These are phyloP conservation scores for Fusarium succisae DNA, from an alignment of 2,329 filamentous ascomycete species.

Conservation along the genomic window DNA sequence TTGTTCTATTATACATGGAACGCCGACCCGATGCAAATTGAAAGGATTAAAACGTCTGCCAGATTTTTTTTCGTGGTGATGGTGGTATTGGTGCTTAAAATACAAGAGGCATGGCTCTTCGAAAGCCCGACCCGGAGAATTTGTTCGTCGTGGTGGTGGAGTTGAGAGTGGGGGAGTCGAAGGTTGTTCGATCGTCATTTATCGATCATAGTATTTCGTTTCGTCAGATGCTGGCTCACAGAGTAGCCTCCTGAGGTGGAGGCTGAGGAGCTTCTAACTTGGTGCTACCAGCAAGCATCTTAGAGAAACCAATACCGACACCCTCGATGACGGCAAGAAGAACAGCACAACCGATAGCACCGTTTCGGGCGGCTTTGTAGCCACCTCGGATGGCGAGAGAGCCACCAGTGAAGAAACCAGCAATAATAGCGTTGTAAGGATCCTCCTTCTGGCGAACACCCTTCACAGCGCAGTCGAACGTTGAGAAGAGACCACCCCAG, in stretches of 20 bases:
- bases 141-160: slow-evolving; percentile 31
- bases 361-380: slow-evolving; percentile 90
- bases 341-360: slow-evolving; percentile 94
- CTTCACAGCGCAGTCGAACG: slow-evolving; percentile 97
- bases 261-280: slow-evolving; percentile 71
- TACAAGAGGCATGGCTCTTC: slow-evolving; percentile 28
- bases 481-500: slow-evolving; percentile 96
- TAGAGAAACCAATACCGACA: slow-evolving; percentile 93
- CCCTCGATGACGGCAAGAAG: slow-evolving; percentile 96
- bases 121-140: slow-evolving; percentile 10
- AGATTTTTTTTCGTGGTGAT: slow-evolving; percentile 32
- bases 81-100: slow-evolving; percentile 24
- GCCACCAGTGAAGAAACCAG: slow-evolving; percentile 95
- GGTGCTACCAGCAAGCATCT: slow-evolving; percentile 91
- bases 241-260: slow-evolving; percentile 44
- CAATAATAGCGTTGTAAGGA: slow-evolving; percentile 97
- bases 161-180: slow-evolving; percentile 40
- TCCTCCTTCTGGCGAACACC: slow-evolving; percentile 96
- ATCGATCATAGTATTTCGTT: slow-evolving; percentile 19
- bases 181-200: slow-evolving; percentile 14
- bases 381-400: slow-evolving; percentile 92
- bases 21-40: slow-evolving; percentile 47
- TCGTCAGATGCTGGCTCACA: slow-evolving; percentile 35
- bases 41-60: slow-evolving; percentile 35
- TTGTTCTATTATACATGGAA: slow-evolving; percentile 48